phyloP scores from a whole-genome alignment of 345 rosid genomes.

The Corchorus olitorius region DNA sequence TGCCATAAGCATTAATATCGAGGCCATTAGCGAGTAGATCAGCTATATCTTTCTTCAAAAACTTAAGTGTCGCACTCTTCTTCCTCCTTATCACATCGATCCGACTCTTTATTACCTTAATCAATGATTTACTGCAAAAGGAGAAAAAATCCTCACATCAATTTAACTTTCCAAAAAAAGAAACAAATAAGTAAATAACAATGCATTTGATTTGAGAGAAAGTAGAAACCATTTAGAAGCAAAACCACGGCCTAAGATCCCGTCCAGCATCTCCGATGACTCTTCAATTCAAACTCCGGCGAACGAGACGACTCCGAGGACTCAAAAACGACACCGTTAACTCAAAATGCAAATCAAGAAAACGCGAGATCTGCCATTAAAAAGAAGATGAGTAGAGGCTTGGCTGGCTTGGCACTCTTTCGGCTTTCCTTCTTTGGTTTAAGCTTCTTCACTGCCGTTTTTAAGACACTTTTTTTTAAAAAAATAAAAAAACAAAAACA shows the following conservation, averaged over 20 bases:
- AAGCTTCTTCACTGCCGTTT: constrained; percentile 14
- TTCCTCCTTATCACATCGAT: constrained; percentile 88
- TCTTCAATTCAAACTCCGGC: neutral
- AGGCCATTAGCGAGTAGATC: constrained; percentile 89
- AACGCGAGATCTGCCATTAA: constrained; percentile 23
- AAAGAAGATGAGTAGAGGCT: neutral
- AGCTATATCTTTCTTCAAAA: constrained; percentile 83
- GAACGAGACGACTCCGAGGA: constrained; percentile 13
- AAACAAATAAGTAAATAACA: neutral
- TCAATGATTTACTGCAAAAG: constrained; percentile 69
- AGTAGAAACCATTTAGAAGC: constrained; percentile 64
- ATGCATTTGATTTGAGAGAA: neutral
- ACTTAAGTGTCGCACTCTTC: constrained; percentile 81
- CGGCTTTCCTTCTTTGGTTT: neutral
- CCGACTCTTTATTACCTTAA: constrained; percentile 73
- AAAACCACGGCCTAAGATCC: constrained; percentile 81
- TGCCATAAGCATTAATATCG: constrained; percentile 74
- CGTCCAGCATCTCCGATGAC: constrained; percentile 74
- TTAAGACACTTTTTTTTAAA: neutral
- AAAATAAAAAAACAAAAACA: neutral
- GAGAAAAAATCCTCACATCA: neutral
- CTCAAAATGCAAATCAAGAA: neutral
- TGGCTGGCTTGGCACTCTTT: too few relatives aligned
- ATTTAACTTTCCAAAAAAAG: neutral
- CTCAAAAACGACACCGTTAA: neutral